Conservation (phyloP, 495 filamentous ascomycete genomes). For the Physcia stellaris region DNA sequence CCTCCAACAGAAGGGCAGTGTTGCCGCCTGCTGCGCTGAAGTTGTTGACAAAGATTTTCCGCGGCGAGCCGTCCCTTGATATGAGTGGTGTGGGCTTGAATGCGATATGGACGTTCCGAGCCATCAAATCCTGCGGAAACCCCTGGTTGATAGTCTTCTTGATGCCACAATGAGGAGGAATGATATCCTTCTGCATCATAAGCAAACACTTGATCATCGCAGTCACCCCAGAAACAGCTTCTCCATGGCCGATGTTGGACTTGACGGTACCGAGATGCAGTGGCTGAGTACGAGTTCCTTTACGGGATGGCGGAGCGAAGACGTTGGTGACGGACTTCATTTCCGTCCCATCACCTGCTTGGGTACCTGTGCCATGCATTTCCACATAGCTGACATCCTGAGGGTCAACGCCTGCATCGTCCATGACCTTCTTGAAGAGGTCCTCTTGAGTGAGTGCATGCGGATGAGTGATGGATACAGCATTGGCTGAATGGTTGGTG, state of each 20-base stretch:
- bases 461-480: slow-evolving; percentile 77
- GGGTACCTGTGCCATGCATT: slow-evolving; percentile 83
- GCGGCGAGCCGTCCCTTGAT: slow-evolving; percentile 13
- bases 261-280: slow-evolving; percentile 26
- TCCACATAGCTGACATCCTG: slow-evolving; percentile 70
- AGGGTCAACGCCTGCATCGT: slow-evolving; percentile 56
- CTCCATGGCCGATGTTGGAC: slow-evolving; percentile 28
- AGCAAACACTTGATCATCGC: slow-evolving; percentile 24
- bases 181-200: slow-evolving; percentile 23
- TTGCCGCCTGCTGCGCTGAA: slow-evolving; percentile 27
- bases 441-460: slow-evolving; percentile 57
- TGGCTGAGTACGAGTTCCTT: slow-evolving; percentile 39
- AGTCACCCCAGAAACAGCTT: slow-evolving; percentile 21
- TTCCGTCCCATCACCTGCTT: slow-evolving; percentile 68
- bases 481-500: slow-evolving; percentile 67
- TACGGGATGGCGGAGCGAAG: slow-evolving; percentile 60
- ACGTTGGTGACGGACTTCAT: slow-evolving; percentile 65
- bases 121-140: slow-evolving; percentile 15
- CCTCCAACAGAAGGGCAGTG: slow-evolving; percentile 25
- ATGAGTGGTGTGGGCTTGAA: slow-evolving; percentile 9
- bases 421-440: slow-evolving; percentile 54
- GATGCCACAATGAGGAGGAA: slow-evolving; percentile 23
- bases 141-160: slow-evolving; percentile 14
- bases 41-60: slow-evolving; percentile 22
- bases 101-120: slow-evolving; percentile 16